Conservation (phyloP, 306 rosid species). For the Medicago lupulina region DNA sequence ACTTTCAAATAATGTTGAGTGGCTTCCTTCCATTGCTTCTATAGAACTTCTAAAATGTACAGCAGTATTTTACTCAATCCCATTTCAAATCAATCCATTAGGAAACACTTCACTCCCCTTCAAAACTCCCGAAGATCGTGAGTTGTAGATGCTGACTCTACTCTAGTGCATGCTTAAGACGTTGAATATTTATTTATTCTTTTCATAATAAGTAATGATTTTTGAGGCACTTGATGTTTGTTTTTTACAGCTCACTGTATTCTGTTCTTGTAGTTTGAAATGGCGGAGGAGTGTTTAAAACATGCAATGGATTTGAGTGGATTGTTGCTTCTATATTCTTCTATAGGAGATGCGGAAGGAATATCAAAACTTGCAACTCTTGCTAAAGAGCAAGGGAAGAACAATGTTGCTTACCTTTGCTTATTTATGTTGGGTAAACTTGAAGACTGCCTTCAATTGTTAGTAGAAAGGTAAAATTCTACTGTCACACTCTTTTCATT, state of each 20-base stretch:
- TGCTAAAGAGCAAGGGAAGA: constrained; percentile 99
- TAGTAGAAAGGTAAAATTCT: constrained; percentile 81
- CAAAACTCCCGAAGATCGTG: background rate
- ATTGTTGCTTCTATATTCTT: constrained; percentile 92
- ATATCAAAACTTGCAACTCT: constrained; percentile 81
- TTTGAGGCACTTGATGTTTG: constrained; percentile 34
- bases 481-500: constrained; percentile 15
- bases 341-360: constrained; percentile 97
- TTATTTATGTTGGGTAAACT: constrained; percentile 92
- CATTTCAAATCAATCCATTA: background rate
- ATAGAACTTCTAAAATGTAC: background rate
- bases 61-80: background rate
- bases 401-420: constrained; percentile 96
- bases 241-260: constrained; percentile 41
- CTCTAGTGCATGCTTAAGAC: constrained; percentile 22
- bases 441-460: constrained; percentile 95
- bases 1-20: background rate
- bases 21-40: constrained; percentile 16
- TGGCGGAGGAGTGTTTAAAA: constrained; percentile 97
- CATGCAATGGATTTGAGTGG: constrained; percentile 98
- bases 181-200: constrained; percentile 22
- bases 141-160: constrained; percentile 29
- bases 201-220: background rate
- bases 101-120: constrained; percentile 6
- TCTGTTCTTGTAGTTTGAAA: constrained; percentile 80